Conservation (phyloP, 1,139 yeast genomes). For the Saccharomyces hybrid region DNA sequence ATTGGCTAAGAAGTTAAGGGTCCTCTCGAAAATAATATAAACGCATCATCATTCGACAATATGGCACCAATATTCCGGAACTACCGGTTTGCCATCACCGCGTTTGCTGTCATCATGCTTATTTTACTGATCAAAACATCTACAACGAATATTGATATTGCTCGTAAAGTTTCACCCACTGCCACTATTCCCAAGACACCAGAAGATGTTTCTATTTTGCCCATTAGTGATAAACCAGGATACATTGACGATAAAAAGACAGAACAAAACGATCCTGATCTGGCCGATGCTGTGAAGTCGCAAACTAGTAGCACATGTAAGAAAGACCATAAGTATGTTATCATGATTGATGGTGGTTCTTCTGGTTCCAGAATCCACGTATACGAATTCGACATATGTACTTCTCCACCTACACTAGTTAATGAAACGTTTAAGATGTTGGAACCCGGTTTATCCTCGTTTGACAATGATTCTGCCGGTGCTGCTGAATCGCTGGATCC, state of each 20-base stretch:
- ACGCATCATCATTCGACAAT: not conserved
- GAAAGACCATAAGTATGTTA: constrained; percentile 48
- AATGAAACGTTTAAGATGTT: constrained; percentile 80
- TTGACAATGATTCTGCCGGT: constrained; percentile 66
- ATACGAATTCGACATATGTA: constrained; percentile 81
- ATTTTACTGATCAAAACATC: constrained; percentile 29
- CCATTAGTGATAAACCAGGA: constrained; percentile 24
- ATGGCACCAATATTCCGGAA: constrained; percentile 23
- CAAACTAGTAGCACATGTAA: constrained; percentile 22
- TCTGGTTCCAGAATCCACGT: constrained; percentile 94
- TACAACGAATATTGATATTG: constrained; percentile 9
- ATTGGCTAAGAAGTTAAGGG: not conserved
- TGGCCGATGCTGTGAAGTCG: constrained; percentile 24
- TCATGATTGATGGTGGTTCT: constrained; percentile 96
- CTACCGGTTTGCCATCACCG: constrained; percentile 30
- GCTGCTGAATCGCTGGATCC: constrained; percentile 88
- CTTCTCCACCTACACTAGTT: constrained; percentile 69
- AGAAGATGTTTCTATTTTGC: constrained; percentile 15
- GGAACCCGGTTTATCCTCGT: constrained; percentile 86
- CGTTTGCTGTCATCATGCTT: constrained; percentile 30
- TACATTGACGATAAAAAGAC: constrained; percentile 19
- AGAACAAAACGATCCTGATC: constrained; percentile 18
- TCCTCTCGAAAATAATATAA: not conserved
- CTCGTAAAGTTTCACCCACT: constrained; percentile 16
- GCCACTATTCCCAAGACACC: constrained; percentile 19